Evolutionary conservation across 2,329 filamentous ascomycete genomes (phyloP).

Genomic region (Alternaria sp.): DNA sequence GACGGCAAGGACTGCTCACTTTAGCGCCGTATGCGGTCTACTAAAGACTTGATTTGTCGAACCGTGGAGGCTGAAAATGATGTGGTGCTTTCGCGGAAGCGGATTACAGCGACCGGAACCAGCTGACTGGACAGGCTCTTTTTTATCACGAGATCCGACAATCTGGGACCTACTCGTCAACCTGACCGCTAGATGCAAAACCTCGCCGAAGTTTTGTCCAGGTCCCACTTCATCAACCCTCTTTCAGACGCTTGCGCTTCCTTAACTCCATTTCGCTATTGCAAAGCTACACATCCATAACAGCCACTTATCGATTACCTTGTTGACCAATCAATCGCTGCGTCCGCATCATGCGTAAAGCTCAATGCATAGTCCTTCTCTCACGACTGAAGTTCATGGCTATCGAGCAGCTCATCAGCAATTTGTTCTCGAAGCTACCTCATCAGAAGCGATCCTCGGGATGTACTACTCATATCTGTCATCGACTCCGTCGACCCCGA

Average conservation of each 20-base stretch:
- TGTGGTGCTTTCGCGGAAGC: conserved; percentile 42
- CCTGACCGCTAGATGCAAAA: conserved; percentile 9
- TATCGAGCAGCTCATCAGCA: not conserved
- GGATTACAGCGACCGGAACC: conserved; percentile 28
- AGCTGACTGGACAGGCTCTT: conserved; percentile 16
- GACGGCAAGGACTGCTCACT: conserved; percentile 9
- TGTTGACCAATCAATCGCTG: not conserved
- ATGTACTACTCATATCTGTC: not conserved
- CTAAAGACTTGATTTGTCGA: conserved; percentile 24
- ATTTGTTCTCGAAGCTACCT: not conserved
- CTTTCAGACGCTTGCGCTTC: conserved; percentile 21
- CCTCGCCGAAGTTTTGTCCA: conserved; percentile 21
- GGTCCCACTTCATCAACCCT: conserved; percentile 19
- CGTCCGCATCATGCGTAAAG: not conserved
- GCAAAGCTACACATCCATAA: conserved; percentile 10
- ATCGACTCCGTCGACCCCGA: not conserved
- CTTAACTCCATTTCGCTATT: conserved; percentile 8
- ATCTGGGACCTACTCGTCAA: conserved; percentile 10
- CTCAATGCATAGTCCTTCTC: not conserved
- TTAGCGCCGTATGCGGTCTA: conserved; percentile 15
- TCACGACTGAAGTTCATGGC: not conserved
- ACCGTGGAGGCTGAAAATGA: conserved; percentile 13
- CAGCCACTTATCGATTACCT: not conserved
- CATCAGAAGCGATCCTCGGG: not conserved
- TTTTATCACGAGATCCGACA: conserved; percentile 14